These are phyloP conservation scores for Chaetomidium leptoderma DNA, from an alignment of 495 filamentous ascomycete genomes.

Conservation along the genomic window DNA sequence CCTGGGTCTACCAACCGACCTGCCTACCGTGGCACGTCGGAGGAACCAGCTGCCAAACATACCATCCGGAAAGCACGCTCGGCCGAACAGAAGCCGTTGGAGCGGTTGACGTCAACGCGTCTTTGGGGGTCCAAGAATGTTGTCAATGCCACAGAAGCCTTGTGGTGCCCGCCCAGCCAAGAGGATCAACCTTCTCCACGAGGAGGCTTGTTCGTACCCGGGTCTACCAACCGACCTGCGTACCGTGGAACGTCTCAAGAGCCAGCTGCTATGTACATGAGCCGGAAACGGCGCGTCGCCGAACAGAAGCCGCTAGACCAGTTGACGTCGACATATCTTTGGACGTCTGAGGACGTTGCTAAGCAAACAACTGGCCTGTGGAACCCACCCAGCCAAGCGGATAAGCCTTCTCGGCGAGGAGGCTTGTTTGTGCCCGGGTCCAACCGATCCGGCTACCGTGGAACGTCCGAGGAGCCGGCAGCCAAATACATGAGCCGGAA, in stretches of 20 bases:
- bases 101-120: slow-evolving; percentile 27
- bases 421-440: slow-evolving; percentile 28
- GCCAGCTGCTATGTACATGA: slow-evolving; percentile 34
- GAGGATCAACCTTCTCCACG: slow-evolving; percentile 9
- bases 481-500: slow-evolving; percentile 30
- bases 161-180: slow-evolving; percentile 25
- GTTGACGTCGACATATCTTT: slow-evolving; percentile 34
- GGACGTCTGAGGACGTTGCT: slow-evolving; percentile 20
- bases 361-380: slow-evolving; percentile 27
- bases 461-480: slow-evolving; percentile 35
- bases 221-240: slow-evolving; percentile 19
- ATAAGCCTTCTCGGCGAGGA: slow-evolving; percentile 9
- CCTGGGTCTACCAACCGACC: slow-evolving; percentile 17
- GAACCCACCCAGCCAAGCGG: slow-evolving; percentile 14
- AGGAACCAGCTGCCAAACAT: slow-evolving; percentile 35
- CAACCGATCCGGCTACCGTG: slow-evolving; percentile 29
- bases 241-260: slow-evolving; percentile 36
- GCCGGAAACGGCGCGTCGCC: slow-evolving; percentile 25
- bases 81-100: slow-evolving; percentile 26
- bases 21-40: slow-evolving; percentile 33
- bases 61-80: slow-evolving; percentile 29
- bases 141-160: slow-evolving; percentile 11
- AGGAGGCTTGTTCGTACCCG: slow-evolving; percentile 27
- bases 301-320: slow-evolving; percentile 27
- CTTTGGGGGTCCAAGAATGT: slow-evolving; percentile 31